Evolutionary conservation across 2,329 filamentous ascomycete species (phyloP), one percentile per base, ranked within the genome.

Genomic region (Rugonectria rugulosa): DNA sequence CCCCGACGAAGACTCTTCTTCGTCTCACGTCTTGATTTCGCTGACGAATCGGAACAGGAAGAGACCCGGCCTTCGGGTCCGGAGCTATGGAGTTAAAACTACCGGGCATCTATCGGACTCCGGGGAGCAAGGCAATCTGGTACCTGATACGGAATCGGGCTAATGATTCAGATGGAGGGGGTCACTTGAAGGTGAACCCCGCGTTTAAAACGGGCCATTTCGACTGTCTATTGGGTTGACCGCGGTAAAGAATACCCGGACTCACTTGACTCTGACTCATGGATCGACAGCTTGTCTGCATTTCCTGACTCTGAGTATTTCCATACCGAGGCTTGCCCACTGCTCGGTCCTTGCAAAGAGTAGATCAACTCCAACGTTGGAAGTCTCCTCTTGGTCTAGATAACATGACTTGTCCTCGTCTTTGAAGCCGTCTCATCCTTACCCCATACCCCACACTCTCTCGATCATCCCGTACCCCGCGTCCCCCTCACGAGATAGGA

Each of bases 371-470:
- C 43, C 43, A 27, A 27, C 24, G 24, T 7, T 11, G 24, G 24
- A 27, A 11, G 11, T 27, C 6, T 27, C 24, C 24, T 27, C 24
- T 27, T 7, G 24, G n/a, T n/a, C n/a, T n/a, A n/a, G n/a, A n/a
- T n/a, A n/a, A n/a, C n/a, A n/a, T n/a, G n/a, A n/a, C n/a, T n/a
- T n/a, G n/a, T n/a, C n/a, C n/a, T n/a, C n/a, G n/a, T n/a, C n/a
- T n/a, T n/a, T n/a, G n/a, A n/a, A n/a, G n/a, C n/a, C n/a, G n/a
- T 36, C 23, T 49, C 23, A 17, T 12, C 36, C 29, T 40, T 54
- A 59, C 57, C 54, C 50, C 57, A 60, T 51, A 54, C 57, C 51
- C 57, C 54, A 51, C 54, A 51, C 54, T 49, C 14, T 34, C 14
- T 27, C 17, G 27, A 10, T 40, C 26, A 20, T 38, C 48, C 48